Base-by-base conservation (phyloP, 1,284 basidiomycete genomes). In the Grifola frondosa region DNA sequence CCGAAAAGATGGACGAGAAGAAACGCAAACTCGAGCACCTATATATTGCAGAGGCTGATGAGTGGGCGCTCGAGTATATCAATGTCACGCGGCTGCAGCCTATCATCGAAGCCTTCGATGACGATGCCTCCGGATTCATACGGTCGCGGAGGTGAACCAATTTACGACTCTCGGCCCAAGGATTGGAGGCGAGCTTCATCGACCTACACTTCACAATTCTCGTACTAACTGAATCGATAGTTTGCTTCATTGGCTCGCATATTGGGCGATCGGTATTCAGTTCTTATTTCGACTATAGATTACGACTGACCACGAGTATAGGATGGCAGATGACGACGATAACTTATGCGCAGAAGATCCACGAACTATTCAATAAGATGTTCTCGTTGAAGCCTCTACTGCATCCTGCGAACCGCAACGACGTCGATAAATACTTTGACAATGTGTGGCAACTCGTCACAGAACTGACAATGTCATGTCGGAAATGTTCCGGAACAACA, bases 51-150 rank as follows among this genome's bases (percentile, higher is more conserved):
- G 69, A 69, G 65, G n/a, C 39, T 16, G 69, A 71, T 37, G 50
- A 52, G 1, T 77, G 74, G 75, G 67, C 74, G 0, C 46, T 73
- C 16, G 57, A 66, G 8, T 72, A 69, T 49, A 65, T 78, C 42
- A 69, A 65, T 29, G 52, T 68, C 6, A 54, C 57, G 8, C 65
- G 68, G 37, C 53, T 75, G 5, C 73, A 72, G 42, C 63, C 68
- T 2, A 68, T 76, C 40, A 47, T 62, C 11, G 74, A 78, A 46
- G 74, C 74, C 0, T 65, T 76, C 17, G 74, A 77, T 44, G 73
- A 77, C 33, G 75, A 78, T 42, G 70, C 67, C 0, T 73, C 73
- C 0, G 74, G 75, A 0, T 76, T 68, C 37, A 59, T 73, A 75
- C 69, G 10, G 60, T 77, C 11, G 64, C 65, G 6, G 74, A 77